Evolutionary conservation across 805 yeast species (phyloP).

Genomic region (Hanseniaspora taiwanica): DNA sequence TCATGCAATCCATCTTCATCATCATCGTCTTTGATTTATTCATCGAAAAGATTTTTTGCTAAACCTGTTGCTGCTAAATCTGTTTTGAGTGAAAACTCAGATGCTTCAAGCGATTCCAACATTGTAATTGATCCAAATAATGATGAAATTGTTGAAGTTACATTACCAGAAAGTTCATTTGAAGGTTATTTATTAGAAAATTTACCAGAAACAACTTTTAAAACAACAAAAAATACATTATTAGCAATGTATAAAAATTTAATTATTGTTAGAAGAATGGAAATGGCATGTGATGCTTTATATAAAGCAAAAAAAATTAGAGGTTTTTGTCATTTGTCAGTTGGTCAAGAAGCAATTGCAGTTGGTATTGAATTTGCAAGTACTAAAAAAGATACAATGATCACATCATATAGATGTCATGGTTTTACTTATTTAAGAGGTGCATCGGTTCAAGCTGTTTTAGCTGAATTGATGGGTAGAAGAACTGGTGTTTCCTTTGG

Average conservation of each 20-base stretch:
- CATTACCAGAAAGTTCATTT: conserved; percentile 69
- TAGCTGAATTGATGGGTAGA: conserved; percentile 95
- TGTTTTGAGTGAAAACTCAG: too few relatives aligned
- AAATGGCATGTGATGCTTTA: conserved; percentile 96
- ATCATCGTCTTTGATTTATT: too few relatives aligned
- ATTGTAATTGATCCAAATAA: too few relatives aligned
- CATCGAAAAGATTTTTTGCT: not conserved
- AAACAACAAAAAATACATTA: conserved; percentile 67
- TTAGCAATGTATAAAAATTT: conserved; percentile 94
- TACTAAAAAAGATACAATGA: conserved; percentile 70
- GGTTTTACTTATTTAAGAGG: conserved; percentile 97
- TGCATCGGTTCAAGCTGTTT: conserved; percentile 73
- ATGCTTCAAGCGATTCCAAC: conserved; percentile 6
- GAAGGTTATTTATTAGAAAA: conserved; percentile 66
- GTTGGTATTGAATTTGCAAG: conserved; percentile 96
- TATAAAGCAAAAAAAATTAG: conserved; percentile 97
- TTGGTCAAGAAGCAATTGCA: conserved; percentile 98
- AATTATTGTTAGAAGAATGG: conserved; percentile 91
- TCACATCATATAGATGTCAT: conserved; percentile 98
- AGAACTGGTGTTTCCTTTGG: conserved; percentile 92
- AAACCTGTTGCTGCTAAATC: not conserved
- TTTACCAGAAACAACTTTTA: conserved; percentile 56
- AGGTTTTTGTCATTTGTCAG: conserved; percentile 97
- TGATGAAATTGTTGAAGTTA: conserved; percentile 30
- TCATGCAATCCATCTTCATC: too few relatives aligned